Percentiles rank a stretch among this genome's conserved stretches.
These are phyloP conservation scores for Lycium ferocissimum DNA, from an alignment of 257 asterid species.

Conservation along the genomic window DNA sequence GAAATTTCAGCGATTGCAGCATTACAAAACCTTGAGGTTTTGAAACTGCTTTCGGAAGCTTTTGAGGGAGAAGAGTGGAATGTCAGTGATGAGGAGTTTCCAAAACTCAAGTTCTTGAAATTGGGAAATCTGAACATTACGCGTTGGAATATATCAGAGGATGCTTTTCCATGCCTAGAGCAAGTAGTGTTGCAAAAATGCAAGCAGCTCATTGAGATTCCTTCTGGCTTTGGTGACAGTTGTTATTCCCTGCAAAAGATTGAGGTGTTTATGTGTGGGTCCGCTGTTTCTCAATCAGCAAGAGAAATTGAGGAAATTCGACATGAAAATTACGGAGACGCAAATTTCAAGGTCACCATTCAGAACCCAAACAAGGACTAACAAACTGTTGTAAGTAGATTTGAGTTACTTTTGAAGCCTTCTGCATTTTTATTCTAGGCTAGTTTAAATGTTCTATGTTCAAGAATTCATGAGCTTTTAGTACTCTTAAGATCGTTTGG, in stretches of 20 bases:
- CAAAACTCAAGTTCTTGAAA: too few species aligned
- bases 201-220: conserved; percentile 19
- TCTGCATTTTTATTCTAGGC: too few species aligned
- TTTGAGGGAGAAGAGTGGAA: conserved; percentile 22
- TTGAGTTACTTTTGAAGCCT: background rate
- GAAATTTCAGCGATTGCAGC: conserved; percentile 23
- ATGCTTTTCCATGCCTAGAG: conserved; percentile 36
- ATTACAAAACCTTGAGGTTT: conserved; percentile 32
- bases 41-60: background rate
- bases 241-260: too few species aligned
- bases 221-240: conserved; percentile 16
- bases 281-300: conserved; percentile 15
- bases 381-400: background rate
- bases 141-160: too few species aligned
- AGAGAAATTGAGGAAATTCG: conserved; percentile 11
- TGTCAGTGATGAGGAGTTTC: too few species aligned
- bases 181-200: conserved; percentile 28
- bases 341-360: conserved; percentile 28
- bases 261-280: background rate
- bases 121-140: too few species aligned
- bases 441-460: too few species aligned
- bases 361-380: background rate
- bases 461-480: too few species aligned
- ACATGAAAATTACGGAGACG: conserved; percentile 9
- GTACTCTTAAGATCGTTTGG: too few species aligned